These are phyloP conservation scores for Bauhinia variegata DNA, from an alignment of 306 rosid genomes.

Conservation along the genomic window DNA sequence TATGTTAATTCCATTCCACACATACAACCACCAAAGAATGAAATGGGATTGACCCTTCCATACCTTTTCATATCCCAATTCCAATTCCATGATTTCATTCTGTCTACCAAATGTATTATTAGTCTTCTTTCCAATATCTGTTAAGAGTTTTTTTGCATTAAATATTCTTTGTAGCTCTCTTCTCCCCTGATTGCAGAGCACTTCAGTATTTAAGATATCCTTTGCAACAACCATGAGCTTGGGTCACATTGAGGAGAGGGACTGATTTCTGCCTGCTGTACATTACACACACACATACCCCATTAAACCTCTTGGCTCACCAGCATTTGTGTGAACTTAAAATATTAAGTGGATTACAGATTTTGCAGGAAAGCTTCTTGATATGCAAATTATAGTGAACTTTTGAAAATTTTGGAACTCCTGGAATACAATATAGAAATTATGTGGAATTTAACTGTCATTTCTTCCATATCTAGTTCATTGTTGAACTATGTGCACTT, in stretches of 20 bases:
- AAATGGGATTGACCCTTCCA: too few relatives aligned
- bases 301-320: conserved; percentile 11
- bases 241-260: conserved; percentile 5
- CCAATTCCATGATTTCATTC: too few relatives aligned
- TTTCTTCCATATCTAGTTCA: conserved; percentile 15
- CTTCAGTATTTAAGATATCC: not conserved
- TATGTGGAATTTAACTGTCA: conserved; percentile 6
- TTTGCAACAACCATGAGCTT: not conserved
- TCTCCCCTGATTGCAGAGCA: not conserved
- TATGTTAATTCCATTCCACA: too few relatives aligned
- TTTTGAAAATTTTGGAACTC: conserved; percentile 20
- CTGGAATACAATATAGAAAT: conserved; percentile 23
- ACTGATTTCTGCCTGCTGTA: conserved; percentile 1
- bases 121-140: conserved; percentile 1
- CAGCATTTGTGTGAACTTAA: conserved; percentile 20
- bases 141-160: not conserved
- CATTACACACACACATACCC: not conserved
- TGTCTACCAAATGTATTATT: too few relatives aligned
- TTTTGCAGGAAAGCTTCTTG: not conserved
- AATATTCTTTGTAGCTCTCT: not conserved
- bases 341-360: conserved; percentile 6
- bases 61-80: too few relatives aligned
- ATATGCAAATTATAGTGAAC: conserved; percentile 19
- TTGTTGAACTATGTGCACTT: conserved; percentile 19
- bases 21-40: too few relatives aligned